Conservation (phyloP, 2,329 filamentous ascomycete genomes). For the Didymosphaeria variabile region DNA sequence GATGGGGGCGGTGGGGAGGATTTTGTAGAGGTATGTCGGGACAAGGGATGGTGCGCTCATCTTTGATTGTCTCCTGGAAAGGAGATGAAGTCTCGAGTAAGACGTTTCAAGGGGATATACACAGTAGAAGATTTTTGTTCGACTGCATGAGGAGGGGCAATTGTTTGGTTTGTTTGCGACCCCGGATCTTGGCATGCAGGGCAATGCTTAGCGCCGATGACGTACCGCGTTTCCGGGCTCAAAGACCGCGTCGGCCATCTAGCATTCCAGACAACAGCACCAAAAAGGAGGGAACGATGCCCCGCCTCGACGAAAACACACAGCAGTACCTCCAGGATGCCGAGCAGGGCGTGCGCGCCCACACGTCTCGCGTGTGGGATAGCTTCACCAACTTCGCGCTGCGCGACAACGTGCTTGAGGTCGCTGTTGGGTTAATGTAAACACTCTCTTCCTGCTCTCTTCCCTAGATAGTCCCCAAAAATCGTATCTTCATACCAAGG, state of each 20-base stretch:
- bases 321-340: conserved; percentile 58
- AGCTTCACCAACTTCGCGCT: conserved; percentile 78
- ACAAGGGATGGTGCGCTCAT: conserved; percentile 46
- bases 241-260: neutral
- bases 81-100: neutral
- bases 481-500: neutral
- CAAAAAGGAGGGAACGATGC: conserved; percentile 28
- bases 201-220: conserved; percentile 6
- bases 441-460: neutral
- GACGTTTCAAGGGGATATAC: neutral
- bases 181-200: conserved; percentile 10
- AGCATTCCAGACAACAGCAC: neutral
- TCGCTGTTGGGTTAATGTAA: conserved; percentile 78
- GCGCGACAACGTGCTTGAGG: conserved; percentile 77
- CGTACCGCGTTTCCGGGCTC: neutral
- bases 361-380: conserved; percentile 63
- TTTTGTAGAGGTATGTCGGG: conserved; percentile 65
- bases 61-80: neutral
- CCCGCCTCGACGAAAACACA: conserved; percentile 42
- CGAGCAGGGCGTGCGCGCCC: conserved; percentile 54
- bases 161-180: neutral
- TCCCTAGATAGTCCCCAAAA: neutral
- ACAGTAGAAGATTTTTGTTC: neutral
- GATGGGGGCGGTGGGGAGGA: conserved; percentile 62
- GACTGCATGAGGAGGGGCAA: neutral